Percentiles rank a stretch among this genome's conserved stretches.
Conservation (phyloP, 495 filamentous ascomycete species). For the Viridothelium virens region DNA sequence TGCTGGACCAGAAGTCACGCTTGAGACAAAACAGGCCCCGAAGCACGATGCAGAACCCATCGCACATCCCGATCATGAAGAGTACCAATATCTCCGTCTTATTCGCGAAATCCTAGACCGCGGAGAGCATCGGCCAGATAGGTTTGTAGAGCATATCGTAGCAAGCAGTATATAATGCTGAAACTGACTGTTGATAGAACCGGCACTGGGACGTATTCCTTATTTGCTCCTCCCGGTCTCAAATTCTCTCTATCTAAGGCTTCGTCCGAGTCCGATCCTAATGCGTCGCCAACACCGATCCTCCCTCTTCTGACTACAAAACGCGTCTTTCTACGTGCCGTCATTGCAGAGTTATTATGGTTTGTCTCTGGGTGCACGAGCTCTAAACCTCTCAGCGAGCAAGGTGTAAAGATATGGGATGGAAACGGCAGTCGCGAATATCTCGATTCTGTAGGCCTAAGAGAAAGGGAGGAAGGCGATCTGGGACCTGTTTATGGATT, state of each 20-base stretch:
- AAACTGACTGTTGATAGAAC: constrained; percentile 47
- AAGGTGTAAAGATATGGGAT: constrained; percentile 95
- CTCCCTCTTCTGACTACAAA: constrained; percentile 94
- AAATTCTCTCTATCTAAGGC: constrained; percentile 73
- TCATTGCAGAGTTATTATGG: constrained; percentile 93
- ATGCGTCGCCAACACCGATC: constrained; percentile 43
- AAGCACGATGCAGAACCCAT: neutral
- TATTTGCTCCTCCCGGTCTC: constrained; percentile 79
- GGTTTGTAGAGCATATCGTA: constrained; percentile 37
- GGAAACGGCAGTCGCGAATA: constrained; percentile 85
- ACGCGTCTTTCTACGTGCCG: constrained; percentile 85
- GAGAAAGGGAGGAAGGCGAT: constrained; percentile 74
- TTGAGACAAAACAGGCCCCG: neutral
- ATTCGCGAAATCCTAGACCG: constrained; percentile 64
- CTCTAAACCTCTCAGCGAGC: constrained; percentile 59
- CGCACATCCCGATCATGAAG: constrained; percentile 28
- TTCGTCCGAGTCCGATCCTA: constrained; percentile 28
- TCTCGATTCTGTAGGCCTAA: constrained; percentile 75
- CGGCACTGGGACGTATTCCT: constrained; percentile 81
- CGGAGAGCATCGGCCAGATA: constrained; percentile 75
- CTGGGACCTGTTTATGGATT: constrained; percentile 96
- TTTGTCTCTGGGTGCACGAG: constrained; percentile 82
- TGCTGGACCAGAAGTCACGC: constrained; percentile 17
- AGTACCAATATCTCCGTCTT: constrained; percentile 38
- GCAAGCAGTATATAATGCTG: neutral